Conservation (phyloP, 352 stramenopile species). For the Aphanomyces cochlioides region DNA sequence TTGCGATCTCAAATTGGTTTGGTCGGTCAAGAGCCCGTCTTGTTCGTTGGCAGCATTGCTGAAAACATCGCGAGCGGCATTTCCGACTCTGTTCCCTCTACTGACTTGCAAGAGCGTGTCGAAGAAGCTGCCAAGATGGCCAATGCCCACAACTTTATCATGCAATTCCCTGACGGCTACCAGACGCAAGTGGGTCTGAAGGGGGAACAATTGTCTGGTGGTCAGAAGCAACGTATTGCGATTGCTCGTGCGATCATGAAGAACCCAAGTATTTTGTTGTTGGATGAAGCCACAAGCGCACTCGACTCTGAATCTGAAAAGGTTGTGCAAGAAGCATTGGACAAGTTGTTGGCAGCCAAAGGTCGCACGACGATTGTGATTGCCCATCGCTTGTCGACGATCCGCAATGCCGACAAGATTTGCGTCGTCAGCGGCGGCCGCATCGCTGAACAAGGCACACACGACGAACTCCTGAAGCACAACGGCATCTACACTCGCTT, state of each 20-base stretch:
- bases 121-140: slow-evolving; percentile 35
- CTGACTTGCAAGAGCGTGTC: background rate
- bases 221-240: slow-evolving; percentile 45
- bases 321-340: slow-evolving; percentile 76
- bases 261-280: slow-evolving; percentile 40
- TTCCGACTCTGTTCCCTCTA: too few species aligned
- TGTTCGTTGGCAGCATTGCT: slow-evolving; percentile 31
- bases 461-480: slow-evolving; percentile 29
- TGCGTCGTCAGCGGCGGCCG: slow-evolving; percentile 29
- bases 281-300: slow-evolving; percentile 33
- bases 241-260: slow-evolving; percentile 44
- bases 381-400: slow-evolving; percentile 71
- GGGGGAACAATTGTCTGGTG: slow-evolving; percentile 30
- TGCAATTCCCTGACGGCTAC: background rate
- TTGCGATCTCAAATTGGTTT: slow-evolving; percentile 46
- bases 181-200: background rate
- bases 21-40: slow-evolving; percentile 26
- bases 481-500: slow-evolving; percentile 38
- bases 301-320: slow-evolving; percentile 51
- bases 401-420: slow-evolving; percentile 61
- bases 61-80: slow-evolving; percentile 30
- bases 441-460: slow-evolving; percentile 32
- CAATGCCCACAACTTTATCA: slow-evolving; percentile 38
- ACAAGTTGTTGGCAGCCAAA: slow-evolving; percentile 37
- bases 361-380: slow-evolving; percentile 69